Percentiles rank a stretch among this genome's conserved stretches.
Conservation (phyloP, 345 rosid species). For the Populus euphratica region DNA sequence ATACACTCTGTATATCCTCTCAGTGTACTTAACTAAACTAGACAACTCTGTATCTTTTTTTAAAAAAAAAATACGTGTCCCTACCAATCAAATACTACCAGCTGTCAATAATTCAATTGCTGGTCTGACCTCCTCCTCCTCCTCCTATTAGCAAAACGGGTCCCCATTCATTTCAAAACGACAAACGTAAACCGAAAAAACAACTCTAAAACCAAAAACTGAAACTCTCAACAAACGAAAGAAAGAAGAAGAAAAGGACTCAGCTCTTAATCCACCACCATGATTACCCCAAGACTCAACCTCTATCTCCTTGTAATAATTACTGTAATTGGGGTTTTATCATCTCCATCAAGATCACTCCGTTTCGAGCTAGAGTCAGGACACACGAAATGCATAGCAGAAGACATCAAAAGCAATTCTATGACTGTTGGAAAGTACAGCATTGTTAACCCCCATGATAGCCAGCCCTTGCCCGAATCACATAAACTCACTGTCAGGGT, state of each 20-base stretch:
- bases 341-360: slow-evolving; percentile 39
- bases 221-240: background rate
- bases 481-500: slow-evolving; percentile 76
- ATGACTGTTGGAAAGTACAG: slow-evolving; percentile 86
- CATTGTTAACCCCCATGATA: slow-evolving; percentile 65
- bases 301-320: background rate
- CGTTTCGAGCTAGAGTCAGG: slow-evolving; percentile 79
- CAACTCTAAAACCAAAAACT: background rate
- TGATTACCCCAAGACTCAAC: background rate
- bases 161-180: no score
- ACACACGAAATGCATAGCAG: slow-evolving; percentile 80
- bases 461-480: slow-evolving; percentile 65
- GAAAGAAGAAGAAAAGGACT: background rate
- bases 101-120: no score
- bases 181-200: background rate
- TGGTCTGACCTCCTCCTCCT: no score
- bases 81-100: no score
- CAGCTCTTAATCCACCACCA: background rate
- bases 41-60: no score
- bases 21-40: no score
- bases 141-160: no score
- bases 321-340: slow-evolving; percentile 20
- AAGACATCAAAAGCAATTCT: slow-evolving; percentile 76
- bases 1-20: no score
- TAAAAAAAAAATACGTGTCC: no score